Evolutionary conservation across 805 yeast genomes (phyloP), one percentile per base, ranked within the genome.

Genomic region (Suhomyces sp.): DNA sequence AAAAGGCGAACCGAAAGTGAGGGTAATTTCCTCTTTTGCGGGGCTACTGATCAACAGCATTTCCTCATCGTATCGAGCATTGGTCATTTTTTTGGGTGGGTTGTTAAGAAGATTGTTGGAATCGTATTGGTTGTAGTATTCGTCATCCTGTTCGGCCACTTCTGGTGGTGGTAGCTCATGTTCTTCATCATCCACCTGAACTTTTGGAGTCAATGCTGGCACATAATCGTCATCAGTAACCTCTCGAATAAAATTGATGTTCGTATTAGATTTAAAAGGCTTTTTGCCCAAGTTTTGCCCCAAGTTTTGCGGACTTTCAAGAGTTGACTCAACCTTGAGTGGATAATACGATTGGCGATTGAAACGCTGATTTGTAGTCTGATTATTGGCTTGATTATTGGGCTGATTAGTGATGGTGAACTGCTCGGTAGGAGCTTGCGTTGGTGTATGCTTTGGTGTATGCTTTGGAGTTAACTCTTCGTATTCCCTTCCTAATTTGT

Each of bases 1-100:
- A 43, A 68, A 68, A 5, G 77, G 77, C 5, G 73, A 67, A 4
- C 73, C 76, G 53, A 69, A 20, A 49, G 53, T 15, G 15, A 40
- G 22, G 6, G 22, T 45, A 45, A 39, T 15, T 22, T 44, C 31
- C 4, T 52, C 47, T 17, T 15, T 54, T 44, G 19, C 44, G n/a
- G 65, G 60, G 24, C 57, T 52, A 22, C 66, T 56, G 20, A 59
- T 60, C 27, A 66, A 52, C 13, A 57, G 49, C 54, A 69, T 66
- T 58, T 71, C 75, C 51, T 69, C 66, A 24, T 61, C 71, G 54
- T 47, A 61, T 12, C 60, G 51, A 10, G 53, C 39, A 33, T 63
- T 57, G 9, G 55, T 33, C 20, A 61, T 33, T 43, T 65, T 63
- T 1, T 33, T 61, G 1, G 75, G 68, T 2, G 72, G 71, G 53